Evolutionary conservation across 352 stramenopile genomes (phyloP).

Genomic region (Peronospora belbahrii): DNA sequence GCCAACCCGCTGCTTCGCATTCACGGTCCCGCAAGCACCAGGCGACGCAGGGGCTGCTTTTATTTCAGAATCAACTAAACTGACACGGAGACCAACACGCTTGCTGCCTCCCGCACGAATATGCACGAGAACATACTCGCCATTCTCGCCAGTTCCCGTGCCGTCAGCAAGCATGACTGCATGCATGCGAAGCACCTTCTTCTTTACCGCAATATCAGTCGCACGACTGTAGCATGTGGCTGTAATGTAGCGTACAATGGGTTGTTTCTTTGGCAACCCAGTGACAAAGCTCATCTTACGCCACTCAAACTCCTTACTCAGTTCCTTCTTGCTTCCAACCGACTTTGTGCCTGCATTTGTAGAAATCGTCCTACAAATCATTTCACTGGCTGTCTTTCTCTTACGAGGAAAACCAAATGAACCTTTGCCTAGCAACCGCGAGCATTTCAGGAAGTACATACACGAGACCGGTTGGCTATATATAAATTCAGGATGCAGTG

Average conservation of each 20-base stretch:
- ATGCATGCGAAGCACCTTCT: constrained; percentile 79
- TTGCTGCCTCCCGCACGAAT: constrained; percentile 65
- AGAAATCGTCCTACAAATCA: constrained; percentile 3
- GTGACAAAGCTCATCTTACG: constrained; percentile 81
- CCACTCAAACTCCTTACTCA: constrained; percentile 73
- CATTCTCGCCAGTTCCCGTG: constrained; percentile 34
- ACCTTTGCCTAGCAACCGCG: constrained; percentile 46
- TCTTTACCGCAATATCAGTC: constrained; percentile 44
- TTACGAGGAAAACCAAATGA: constrained; percentile 69
- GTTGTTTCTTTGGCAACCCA: constrained; percentile 64
- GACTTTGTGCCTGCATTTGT: constrained; percentile 18
- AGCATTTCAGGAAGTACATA: constrained; percentile 73
- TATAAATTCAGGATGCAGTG: constrained; percentile 67
- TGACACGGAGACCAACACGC: constrained; percentile 52
- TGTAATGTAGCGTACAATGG: constrained; percentile 68
- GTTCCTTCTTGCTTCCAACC: constrained; percentile 27
- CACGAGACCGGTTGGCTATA: constrained; percentile 65
- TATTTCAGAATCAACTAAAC: constrained; percentile 11
- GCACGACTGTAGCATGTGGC: constrained; percentile 66
- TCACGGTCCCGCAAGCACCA: constrained; percentile 1
- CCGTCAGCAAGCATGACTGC: constrained; percentile 63
- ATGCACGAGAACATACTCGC: constrained; percentile 64
- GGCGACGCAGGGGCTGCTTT: constrained; percentile 18
- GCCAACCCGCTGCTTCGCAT: constrained; percentile 7
- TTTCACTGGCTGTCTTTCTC: constrained; percentile 27